Base-by-base conservation (phyloP, 1,284 basidiomycete genomes). In the Sanghuangporus sanghuang region DNA sequence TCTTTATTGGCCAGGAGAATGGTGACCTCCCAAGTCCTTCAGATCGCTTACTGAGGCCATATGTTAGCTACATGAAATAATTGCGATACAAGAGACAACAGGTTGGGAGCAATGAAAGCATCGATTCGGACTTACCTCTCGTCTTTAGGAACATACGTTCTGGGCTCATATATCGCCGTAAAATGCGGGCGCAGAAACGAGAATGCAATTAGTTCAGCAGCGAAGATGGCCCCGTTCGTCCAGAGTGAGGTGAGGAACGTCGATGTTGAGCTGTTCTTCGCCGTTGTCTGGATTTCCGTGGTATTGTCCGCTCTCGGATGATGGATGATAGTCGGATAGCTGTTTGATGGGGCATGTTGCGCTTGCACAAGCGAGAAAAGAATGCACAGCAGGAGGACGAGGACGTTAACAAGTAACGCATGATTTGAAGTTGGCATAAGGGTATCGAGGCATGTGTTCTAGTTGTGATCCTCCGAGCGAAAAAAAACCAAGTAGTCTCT, bases 211-310 rank as follows among this genome's bases (percentile, higher is more conserved):
- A 95, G 73, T 75, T 94, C 88, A 8, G 75, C 77, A 1, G 75
- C 86, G 67, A 90, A 90, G 23, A 91, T 83, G 32, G 81, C 81
- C 1, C 77, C 80, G 69, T 93, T 92, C 77, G 92, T 85, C 48
- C 83, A 83, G 54, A 95, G 81, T 1, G 93, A 88, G 6, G 93
- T 89, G 50, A 89, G 71, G 73, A 95, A 95, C 6, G 90, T 86
- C 57, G 77, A 68, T 1, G 83, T 84, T 40, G 84, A 82, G 40
- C 55, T 52, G 44, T 56, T 57, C 59, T 57, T 67, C 54, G 64
- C 64, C 4, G 36, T 54, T 27, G 60, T 40, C 48, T 64, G 63
- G n/a, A 64, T 6, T 9, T 54, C 63, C 9, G 63, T 61, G 16
- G 63, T 50, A 59, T 61, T 64, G 11, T 35, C 44, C 36, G 63